phyloP scores from a whole-genome alignment of 768 basidiomycete species.

The Podaxis sp. region DNA sequence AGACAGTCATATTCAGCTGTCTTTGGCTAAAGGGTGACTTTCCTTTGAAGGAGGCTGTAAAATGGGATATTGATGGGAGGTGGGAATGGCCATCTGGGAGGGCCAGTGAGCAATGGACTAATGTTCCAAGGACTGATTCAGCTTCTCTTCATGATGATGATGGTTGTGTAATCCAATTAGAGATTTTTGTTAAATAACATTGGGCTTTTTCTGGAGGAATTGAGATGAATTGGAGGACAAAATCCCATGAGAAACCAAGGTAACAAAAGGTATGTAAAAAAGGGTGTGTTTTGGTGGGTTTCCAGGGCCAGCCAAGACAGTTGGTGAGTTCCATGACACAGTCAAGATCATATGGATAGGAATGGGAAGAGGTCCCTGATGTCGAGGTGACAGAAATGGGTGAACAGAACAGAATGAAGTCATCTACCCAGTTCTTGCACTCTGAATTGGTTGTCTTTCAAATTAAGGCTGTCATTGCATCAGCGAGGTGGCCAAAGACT shows the following conservation, averaged over 20 bases:
- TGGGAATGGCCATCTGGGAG: slow-evolving; percentile 28
- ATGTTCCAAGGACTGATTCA: slow-evolving; percentile 30
- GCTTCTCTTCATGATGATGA: slow-evolving; percentile 20
- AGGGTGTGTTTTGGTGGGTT: slow-evolving; percentile 25
- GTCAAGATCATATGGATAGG: not conserved
- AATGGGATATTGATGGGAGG: slow-evolving; percentile 28
- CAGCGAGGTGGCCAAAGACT: too few species aligned
- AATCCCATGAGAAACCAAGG: slow-evolving; percentile 38
- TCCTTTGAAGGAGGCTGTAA: slow-evolving; percentile 25
- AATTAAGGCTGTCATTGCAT: too few species aligned
- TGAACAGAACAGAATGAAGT: too few species aligned
- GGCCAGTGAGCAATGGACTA: slow-evolving; percentile 36
- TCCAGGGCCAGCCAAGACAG: slow-evolving; percentile 37
- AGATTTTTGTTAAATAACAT: not conserved
- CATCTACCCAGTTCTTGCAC: too few species aligned
- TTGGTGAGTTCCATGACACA: slow-evolving; percentile 18
- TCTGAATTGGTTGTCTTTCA: too few species aligned
- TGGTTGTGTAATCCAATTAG: not conserved
- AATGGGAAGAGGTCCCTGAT: too few species aligned
- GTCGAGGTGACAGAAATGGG: too few species aligned
- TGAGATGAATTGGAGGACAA: slow-evolving; percentile 25
- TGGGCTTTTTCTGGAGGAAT: slow-evolving; percentile 26
- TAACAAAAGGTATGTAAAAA: slow-evolving; percentile 31
- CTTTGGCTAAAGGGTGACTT: slow-evolving; percentile 17
- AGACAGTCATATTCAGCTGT: slow-evolving; percentile 17